A percentile compares a stretch with the other conserved stretches of the same genome.
phyloP scores from a whole-genome alignment of 2,329 filamentous ascomycete species.

The Aspergillus sp. region DNA sequence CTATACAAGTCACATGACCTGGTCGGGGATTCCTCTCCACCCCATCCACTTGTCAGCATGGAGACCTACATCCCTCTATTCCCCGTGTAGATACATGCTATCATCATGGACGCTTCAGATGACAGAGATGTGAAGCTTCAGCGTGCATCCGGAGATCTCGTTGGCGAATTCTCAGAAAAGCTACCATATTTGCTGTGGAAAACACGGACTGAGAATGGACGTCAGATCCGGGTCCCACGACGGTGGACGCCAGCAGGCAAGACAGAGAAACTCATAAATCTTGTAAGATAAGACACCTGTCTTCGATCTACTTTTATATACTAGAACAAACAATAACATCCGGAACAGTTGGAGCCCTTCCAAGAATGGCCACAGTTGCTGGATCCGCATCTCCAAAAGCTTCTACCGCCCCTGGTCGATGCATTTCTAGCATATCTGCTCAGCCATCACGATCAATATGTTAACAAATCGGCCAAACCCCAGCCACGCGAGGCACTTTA shows the following conservation, averaged over 20 bases:
- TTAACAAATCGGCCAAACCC: conserved; percentile 22
- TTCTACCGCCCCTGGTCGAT: conserved; percentile 66
- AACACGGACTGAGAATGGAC: conserved; percentile 14
- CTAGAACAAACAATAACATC: neutral
- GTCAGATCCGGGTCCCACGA: conserved; percentile 23
- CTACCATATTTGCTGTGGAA: conserved; percentile 38
- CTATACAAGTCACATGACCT: conserved; percentile 7
- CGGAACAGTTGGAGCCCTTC: conserved; percentile 64
- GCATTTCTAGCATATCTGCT: conserved; percentile 63
- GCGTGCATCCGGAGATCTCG: conserved; percentile 37
- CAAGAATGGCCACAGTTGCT: conserved; percentile 92
- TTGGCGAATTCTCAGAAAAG: conserved; percentile 35
- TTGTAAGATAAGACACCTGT: conserved; percentile 23
- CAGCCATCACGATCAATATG: conserved; percentile 36
- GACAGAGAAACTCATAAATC: conserved; percentile 31
- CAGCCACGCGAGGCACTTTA: conserved; percentile 29
- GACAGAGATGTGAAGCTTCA: conserved; percentile 41
- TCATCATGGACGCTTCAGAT: conserved; percentile 38
- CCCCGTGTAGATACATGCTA: neutral
- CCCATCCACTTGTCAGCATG: neutral
- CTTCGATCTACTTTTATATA: neutral
- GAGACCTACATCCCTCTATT: neutral
- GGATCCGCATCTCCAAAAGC: conserved; percentile 68
- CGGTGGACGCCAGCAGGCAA: conserved; percentile 31
- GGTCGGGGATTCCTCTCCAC: neutral